A percentile compares a stretch with the other conserved stretches of the same genome.
phyloP scores from a whole-genome alignment of 1,284 basidiomycete species.

The Rhodotorula sp. region DNA sequence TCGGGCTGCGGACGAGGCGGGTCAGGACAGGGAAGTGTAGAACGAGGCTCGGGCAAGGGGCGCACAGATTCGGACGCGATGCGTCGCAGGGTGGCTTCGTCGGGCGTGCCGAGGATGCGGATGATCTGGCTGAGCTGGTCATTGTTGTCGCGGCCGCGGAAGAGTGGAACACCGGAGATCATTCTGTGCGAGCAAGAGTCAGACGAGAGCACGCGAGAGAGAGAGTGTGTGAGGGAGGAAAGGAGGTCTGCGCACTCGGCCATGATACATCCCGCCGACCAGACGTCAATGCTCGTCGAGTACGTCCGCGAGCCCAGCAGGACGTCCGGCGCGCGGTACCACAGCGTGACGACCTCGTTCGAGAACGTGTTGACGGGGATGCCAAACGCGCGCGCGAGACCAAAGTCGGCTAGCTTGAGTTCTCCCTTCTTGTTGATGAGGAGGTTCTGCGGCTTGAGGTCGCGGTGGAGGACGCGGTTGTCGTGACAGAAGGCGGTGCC shows the following conservation, averaged over 20 bases:
- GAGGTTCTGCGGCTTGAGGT: conserved; percentile 96
- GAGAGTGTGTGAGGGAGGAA: conserved; percentile 36
- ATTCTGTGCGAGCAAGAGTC: conserved; percentile 48
- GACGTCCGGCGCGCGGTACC: conserved; percentile 99
- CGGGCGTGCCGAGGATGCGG: conserved; percentile 93
- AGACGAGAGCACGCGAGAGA: conserved; percentile 42
- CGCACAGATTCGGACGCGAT: conserved; percentile 87
- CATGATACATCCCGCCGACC: conserved; percentile 99
- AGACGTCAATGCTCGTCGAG: conserved; percentile 97
- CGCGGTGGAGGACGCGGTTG: conserved; percentile 94
- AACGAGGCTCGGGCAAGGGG: no score
- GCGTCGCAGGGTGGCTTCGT: conserved; percentile 81
- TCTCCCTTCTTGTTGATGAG: conserved; percentile 97
- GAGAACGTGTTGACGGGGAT: conserved; percentile 96
- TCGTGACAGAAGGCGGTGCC: conserved; percentile 99
- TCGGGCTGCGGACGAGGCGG: conserved; percentile 82
- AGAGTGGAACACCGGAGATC: conserved; percentile 94
- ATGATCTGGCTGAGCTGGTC: conserved; percentile 98
- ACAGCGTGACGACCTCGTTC: conserved; percentile 94
- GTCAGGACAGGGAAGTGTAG: no score
- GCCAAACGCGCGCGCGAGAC: conserved; percentile 89
- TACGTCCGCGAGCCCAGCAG: conserved; percentile 95
- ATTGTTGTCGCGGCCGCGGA: conserved; percentile 95
- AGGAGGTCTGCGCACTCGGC: conserved; percentile 65
- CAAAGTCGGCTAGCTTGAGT: conserved; percentile 93